Evolutionary conservation across 257 asterid species (phyloP), one percentile per base, ranked within the genome.

Genomic region (Nicotiana tomentosiformis): DNA sequence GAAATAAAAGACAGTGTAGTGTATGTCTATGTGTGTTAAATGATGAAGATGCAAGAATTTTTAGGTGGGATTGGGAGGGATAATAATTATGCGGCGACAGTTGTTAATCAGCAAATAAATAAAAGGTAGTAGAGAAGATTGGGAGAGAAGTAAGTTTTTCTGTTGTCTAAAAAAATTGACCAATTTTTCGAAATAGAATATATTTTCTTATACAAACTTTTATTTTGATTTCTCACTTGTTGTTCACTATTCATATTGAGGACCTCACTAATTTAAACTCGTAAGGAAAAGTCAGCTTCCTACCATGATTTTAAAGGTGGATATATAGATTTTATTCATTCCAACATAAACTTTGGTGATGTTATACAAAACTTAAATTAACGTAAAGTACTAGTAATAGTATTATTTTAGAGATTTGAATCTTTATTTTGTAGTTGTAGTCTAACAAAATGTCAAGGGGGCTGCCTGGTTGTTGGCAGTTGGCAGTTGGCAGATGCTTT

Each of bases 401-500:
- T 43, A 43, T 43, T 43, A 43, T 43, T 43, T 69, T 69, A 5
- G 78, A 9, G 51, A 8, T 9, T 69, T 69, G 78, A 33, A 33
- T 23, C 49, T 46, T 69, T 46, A 69, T 53, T 53, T 53, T 53
- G 58, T 43, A 8, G 12, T 43, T 9, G 2, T 53, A 53, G 58
- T 53, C 18, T 53, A 53, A 53, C 58, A 53, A 12, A 11, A 18
- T 69, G 55, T 32, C 2, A 9, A 69, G 43, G 53, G 55, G 23
- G 23, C 55, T 69, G 78, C 55, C 56, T 69, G 30, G 14, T 9
- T 37, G 55, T 69, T 39, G 20, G 33, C 8, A 33, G 30, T 57
- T 72, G 79, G 23, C 23, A 20, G 55, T 69, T 39, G 20, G 60
- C 79, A 46, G 79, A 72, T 72, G 61, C 79, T 72, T 72, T 72